Conservation (phyloP, 2,329 filamentous ascomycete species). For the Ophiosphaerella korrae region DNA sequence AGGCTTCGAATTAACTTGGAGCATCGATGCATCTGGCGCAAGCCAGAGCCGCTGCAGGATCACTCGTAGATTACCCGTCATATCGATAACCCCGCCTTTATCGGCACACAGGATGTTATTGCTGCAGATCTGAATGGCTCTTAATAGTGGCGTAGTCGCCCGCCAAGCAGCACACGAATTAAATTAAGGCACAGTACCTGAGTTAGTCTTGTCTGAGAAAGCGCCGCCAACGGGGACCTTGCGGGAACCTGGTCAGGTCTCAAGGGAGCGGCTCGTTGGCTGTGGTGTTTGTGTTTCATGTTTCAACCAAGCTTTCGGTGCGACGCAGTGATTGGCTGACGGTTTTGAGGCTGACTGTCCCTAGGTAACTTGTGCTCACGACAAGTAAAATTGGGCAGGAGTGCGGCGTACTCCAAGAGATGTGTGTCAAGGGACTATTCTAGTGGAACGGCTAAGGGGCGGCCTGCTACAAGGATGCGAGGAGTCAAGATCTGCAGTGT, state of each 20-base stretch:
- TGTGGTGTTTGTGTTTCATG: conserved; percentile 38
- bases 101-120: conserved; percentile 14
- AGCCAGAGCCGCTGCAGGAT: conserved; percentile 1
- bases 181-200: conserved; percentile 40
- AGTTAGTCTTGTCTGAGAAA: conserved; percentile 32
- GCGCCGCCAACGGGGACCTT: conserved; percentile 36
- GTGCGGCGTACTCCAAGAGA: conserved; percentile 18
- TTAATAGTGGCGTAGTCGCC: not conserved
- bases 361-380: conserved; percentile 24
- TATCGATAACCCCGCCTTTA: conserved; percentile 11
- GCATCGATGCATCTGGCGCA: conserved; percentile 8
- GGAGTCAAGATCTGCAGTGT: conserved; percentile 13
- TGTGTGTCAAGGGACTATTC: conserved; percentile 33
- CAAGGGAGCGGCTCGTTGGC: conserved; percentile 24
- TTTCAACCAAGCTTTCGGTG: conserved; percentile 21
- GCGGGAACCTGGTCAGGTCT: conserved; percentile 3
- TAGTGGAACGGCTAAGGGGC: conserved; percentile 24
- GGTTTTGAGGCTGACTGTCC: conserved; percentile 26
- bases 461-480: conserved; percentile 18
- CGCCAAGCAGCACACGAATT: conserved; percentile 9
- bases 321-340: conserved; percentile 29
- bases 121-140: not conserved
- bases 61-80: conserved; percentile 2
- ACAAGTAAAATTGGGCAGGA: conserved; percentile 20
- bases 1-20: conserved; percentile 10